Evolutionary conservation across 345 rosid species (phyloP), one percentile per base, ranked within the genome.

Genomic region (Lenwebbia sp.): DNA sequence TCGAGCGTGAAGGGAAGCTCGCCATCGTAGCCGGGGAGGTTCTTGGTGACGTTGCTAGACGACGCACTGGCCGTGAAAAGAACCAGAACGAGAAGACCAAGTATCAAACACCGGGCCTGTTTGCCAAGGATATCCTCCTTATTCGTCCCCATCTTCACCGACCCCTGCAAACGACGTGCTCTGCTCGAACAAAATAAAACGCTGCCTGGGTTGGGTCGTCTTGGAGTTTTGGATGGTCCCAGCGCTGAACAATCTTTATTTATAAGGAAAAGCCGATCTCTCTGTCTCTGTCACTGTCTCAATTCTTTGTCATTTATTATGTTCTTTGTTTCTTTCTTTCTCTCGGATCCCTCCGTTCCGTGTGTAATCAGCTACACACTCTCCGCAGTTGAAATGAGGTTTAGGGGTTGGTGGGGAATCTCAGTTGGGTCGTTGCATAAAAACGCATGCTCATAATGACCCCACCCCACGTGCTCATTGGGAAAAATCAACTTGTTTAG

Each of bases 1-100:
- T 86, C 87, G 54, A 86, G 37, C 7, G 53, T 44, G 85, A 86
- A 86, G 25, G 87, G 87, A 49, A 86, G 87, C 30, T 82, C 58
- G 14, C 85, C 87, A 21, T 44, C 44, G 52, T 56, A 86, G 12
- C 87, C 87, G 23, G 87, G 87, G 22, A 86, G 85, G 26, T 54
- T 28, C 33, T 49, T 44, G 30, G 82, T 53, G 30, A 30, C 22
- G 28, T 44, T 50, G 40, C 5, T 0, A 7, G 87, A 60, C 6
- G 56, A 85, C 47, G 76, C 75, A 10, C 15, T 56, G 76, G 52
- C 44, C 47, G 60, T 22, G 57, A 85, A 56, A 37, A 85, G 83
- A 19, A 74, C 60, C 47, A 85, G 62, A 54, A 5, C 51, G 50
- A 51, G 44, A 40, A 51, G 54, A 13, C 53, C 54, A 4, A 17